phyloP scores from a whole-genome alignment of 2,329 filamentous ascomycete species.

The Botrytis fragariae region DNA sequence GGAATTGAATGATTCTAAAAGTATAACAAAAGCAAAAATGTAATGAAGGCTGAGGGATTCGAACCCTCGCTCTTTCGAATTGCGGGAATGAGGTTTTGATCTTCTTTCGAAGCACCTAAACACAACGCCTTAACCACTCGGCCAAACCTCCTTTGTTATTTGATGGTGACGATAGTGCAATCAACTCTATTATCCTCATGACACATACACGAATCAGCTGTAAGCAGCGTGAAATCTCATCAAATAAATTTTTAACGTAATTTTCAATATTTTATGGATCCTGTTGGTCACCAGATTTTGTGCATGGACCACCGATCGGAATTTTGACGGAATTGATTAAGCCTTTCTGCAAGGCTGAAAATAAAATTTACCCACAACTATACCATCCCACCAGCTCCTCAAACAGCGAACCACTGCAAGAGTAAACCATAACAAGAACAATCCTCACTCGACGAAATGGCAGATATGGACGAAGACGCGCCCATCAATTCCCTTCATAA shows the following conservation, averaged over 20 bases:
- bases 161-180: no score
- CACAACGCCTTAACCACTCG: conserved; percentile 58
- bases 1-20: not conserved
- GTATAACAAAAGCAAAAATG: conserved; percentile 20
- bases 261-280: not conserved
- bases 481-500: conserved; percentile 30
- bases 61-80: conserved; percentile 49
- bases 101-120: conserved; percentile 44
- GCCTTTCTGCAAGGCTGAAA: conserved; percentile 28
- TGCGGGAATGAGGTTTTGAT: conserved; percentile 36
- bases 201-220: not conserved
- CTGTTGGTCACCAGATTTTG: not conserved
- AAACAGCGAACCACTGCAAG: not conserved
- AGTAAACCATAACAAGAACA: not conserved
- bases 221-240: not conserved
- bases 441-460: conserved; percentile 25
- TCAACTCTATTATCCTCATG: no score
- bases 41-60: conserved; percentile 49
- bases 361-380: conserved; percentile 14
- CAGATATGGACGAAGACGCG: conserved; percentile 39
- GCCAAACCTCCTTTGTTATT: conserved; percentile 50
- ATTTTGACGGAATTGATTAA: conserved; percentile 2
- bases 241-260: not conserved
- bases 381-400: not conserved
- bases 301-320: not conserved